Base-by-base conservation (phyloP, 176 grass and related monocot species). In the Alloteropsis semialata region DNA sequence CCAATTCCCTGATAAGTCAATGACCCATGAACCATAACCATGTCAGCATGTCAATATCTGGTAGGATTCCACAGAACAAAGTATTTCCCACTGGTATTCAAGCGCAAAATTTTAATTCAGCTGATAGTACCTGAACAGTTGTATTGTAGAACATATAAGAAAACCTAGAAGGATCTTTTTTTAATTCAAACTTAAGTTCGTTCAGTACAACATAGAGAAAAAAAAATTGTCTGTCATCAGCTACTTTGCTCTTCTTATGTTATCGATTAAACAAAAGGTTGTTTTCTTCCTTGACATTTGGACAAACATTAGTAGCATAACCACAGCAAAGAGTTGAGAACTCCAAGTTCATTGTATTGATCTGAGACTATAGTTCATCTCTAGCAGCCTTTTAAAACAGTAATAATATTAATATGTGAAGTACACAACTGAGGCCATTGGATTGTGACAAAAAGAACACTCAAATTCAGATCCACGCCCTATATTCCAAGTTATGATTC, bases 61-160 rank as follows among this genome's bases (percentile, higher is more conserved):
- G 66, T 63, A 51, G 80, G 62, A 54, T 46, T 50, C 74, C 69
- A 85, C 82, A 91, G 10, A 88, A 85, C 41, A 82, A 85, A 43
- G 79, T 34, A n/a, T 54, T 84, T 80, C 77, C 79, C 67, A 84
- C 55, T 42, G 22, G 51, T 36, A 69, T 45, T 82, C 27, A 81
- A 3, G 1, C 9, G 0, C 4, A 1, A 70, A 17, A 69, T 36
- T 49, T 34, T 43, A 64, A 42, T 42, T 43, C 13, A 81, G 12
- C 65, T 28, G 32, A 54, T 5, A 69, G 41, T 16, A 32, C 44
- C 12, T 44, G 18, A 37, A 9, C 15, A 81, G 36, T 56, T 3
- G 45, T 71, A 71, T 44, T 57, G 28, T 61, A 72, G 43, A 60
- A 60, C 1, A 3, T 25, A 30, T 19, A 82, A 66, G 46, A 65